Percentiles rank a stretch among this genome's conserved stretches.
Evolutionary conservation across 1,284 basidiomycete genomes (phyloP).

Genomic region (Leccinum fallax): DNA sequence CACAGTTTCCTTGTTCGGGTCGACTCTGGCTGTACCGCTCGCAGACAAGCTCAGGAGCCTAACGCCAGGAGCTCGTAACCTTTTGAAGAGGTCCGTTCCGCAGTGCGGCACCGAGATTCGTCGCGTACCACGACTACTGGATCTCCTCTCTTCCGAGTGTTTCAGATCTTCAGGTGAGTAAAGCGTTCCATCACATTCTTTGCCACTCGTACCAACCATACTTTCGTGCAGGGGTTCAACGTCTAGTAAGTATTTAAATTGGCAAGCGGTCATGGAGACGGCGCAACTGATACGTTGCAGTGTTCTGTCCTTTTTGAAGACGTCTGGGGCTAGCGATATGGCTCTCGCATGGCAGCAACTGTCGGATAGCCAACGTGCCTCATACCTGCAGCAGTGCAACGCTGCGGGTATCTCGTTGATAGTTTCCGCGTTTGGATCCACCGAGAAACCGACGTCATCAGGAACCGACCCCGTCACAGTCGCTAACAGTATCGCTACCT

Average conservation of each 20-base stretch:
- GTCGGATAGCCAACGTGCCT: constrained; percentile 34
- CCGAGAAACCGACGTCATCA: constrained; percentile 48
- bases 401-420: constrained; percentile 50
- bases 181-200: constrained; percentile 31
- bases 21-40: constrained; percentile 6
- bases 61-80: constrained; percentile 7
- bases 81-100: constrained; percentile 18
- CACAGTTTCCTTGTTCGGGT: neutral
- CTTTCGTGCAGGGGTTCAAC: constrained; percentile 43
- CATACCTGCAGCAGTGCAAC: constrained; percentile 34
- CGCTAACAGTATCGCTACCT: constrained; percentile 49
- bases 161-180: constrained; percentile 8
- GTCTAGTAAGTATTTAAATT: constrained; percentile 40
- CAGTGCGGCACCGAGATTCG: constrained; percentile 40
- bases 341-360: constrained; percentile 45
- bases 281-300: constrained; percentile 23
- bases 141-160: constrained; percentile 36
- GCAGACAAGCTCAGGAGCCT: constrained; percentile 10
- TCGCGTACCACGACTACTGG: constrained; percentile 46
- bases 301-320: constrained; percentile 45
- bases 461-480: constrained; percentile 40
- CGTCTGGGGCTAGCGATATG: constrained; percentile 46
- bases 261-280: too few species aligned
- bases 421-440: constrained; percentile 53
- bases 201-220: neutral